Evolutionary conservation across 2,329 filamentous ascomycete species (phyloP), one percentile per base, ranked within the genome.

Genomic region (Beauveria brongniartii): DNA sequence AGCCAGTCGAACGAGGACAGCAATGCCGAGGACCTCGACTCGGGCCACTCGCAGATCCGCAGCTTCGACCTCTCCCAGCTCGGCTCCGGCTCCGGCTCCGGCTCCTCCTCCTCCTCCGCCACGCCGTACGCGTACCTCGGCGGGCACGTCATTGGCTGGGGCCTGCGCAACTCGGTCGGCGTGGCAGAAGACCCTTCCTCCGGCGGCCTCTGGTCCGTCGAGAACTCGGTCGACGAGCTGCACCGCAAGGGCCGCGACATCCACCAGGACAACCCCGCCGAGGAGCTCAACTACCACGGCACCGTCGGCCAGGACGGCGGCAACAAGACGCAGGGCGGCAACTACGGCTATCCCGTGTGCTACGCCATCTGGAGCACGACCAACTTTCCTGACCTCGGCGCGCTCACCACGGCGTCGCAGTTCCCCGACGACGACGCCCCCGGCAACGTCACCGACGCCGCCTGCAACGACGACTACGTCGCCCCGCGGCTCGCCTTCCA

Each of bases 271-370:
- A 91, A 91, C 67, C 88, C 88, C 0, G 88, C 80, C 18, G 89
- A 91, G 69, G 86, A 91, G 72, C 73, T 92, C 70, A 91, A 91
- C 71, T 90, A 83, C 70, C 83, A 88, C 63, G 88, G 88, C 3
- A 81, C 79, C 61, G 74, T 89, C 52, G 71, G 72, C 63, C 67
- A 71, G 16, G 66, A 71, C 10, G 14, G 14, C 40, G 14, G 40
- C 28, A 20, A 16, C 16, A 60, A 69, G 22, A 37, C 34, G 14
- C 70, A 74, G 59, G 77, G 75, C 18, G 72, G 71, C 3, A 90
- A 90, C 71, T 88, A 87, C 67, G 89, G 88, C 24, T 92, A 91
- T 68, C 89, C 89, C 1, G 73, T 78, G 51, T 91, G 89, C 74
- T 88, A 85, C 66, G 77, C 87, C 0, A 77, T 87, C 9, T 91